Conservation (phyloP, 2,329 filamentous ascomycete genomes). For the Pezicula rhizophila region DNA sequence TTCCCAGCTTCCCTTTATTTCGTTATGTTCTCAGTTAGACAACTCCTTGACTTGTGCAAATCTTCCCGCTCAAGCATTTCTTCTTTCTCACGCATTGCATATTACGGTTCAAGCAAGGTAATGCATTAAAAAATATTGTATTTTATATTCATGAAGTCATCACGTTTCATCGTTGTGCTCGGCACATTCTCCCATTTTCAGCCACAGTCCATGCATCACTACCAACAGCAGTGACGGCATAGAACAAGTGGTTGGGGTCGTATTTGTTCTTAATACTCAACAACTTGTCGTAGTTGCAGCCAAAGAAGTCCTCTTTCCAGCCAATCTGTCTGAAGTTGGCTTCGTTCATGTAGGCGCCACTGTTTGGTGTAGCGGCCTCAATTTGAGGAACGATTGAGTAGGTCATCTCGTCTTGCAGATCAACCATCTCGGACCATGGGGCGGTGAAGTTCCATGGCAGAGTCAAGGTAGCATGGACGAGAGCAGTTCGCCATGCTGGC, state of each 20-base stretch:
- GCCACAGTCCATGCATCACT: constrained; percentile 43
- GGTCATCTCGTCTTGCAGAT: constrained; percentile 25
- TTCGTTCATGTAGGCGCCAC: constrained; percentile 46
- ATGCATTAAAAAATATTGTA: too few relatives aligned
- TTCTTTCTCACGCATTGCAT: too few relatives aligned
- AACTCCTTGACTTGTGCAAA: too few relatives aligned
- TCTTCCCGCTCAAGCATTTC: too few relatives aligned
- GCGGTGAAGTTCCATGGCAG: constrained; percentile 29
- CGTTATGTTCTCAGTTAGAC: too few relatives aligned
- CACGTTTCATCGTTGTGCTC: constrained; percentile 33
- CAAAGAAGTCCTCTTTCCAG: constrained; percentile 41
- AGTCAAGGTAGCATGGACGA: constrained; percentile 28
- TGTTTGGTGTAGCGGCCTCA: constrained; percentile 33
- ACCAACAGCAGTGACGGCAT: constrained; percentile 42
- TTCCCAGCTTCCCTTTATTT: too few relatives aligned
- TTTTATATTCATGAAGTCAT: too few relatives aligned
- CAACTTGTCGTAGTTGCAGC: constrained; percentile 37
- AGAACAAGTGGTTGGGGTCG: constrained; percentile 41
- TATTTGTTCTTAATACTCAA: constrained; percentile 43
- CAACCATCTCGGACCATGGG: constrained; percentile 24
- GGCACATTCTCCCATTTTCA: constrained; percentile 36
- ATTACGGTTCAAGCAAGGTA: too few relatives aligned
- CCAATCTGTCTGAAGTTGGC: constrained; percentile 38
- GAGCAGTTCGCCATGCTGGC: constrained; percentile 34
- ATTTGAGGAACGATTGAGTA: constrained; percentile 27